phyloP scores from a whole-genome alignment of 2,329 filamentous ascomycete genomes.

The Chrysoporthe austroafricana region DNA sequence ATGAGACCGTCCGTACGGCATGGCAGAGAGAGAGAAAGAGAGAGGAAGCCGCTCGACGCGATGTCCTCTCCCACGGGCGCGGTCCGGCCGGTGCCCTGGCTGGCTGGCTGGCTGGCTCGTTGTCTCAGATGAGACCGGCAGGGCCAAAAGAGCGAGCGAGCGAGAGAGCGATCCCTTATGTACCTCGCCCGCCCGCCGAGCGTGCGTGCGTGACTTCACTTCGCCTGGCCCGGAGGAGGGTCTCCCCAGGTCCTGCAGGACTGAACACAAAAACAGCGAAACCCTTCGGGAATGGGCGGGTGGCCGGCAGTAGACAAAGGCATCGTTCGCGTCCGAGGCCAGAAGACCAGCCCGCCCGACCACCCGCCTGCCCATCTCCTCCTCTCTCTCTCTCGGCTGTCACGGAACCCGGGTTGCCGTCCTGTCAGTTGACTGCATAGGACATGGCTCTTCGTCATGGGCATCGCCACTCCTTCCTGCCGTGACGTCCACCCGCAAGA shows the following conservation, averaged over 20 bases:
- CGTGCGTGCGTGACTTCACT: too few species aligned
- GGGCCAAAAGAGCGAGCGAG: not conserved
- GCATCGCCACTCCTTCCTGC: not conserved
- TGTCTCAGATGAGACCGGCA: not conserved
- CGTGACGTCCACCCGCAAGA: not conserved
- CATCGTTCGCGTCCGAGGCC: not conserved
- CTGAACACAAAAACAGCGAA: not conserved
- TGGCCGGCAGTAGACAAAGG: too few species aligned
- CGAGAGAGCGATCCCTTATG: not conserved
- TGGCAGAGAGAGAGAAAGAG: not conserved
- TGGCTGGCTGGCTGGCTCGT: not conserved
- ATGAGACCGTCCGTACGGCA: not conserved
- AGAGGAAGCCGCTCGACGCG: not conserved
- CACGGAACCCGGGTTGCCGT: not conserved
- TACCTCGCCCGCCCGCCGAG: too few species aligned
- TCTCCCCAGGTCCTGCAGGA: not conserved
- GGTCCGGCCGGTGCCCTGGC: not conserved
- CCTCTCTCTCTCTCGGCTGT: not conserved
- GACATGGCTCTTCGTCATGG: not conserved
- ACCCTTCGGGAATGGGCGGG: not conserved
- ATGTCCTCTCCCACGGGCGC: not conserved
- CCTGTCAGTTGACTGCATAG: not conserved
- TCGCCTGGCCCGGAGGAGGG: not conserved
- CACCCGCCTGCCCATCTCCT: too few species aligned
- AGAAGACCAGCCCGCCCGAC: too few species aligned